phyloP scores from a whole-genome alignment of 2,329 filamentous ascomycete genomes.

The Knufia petricola region DNA sequence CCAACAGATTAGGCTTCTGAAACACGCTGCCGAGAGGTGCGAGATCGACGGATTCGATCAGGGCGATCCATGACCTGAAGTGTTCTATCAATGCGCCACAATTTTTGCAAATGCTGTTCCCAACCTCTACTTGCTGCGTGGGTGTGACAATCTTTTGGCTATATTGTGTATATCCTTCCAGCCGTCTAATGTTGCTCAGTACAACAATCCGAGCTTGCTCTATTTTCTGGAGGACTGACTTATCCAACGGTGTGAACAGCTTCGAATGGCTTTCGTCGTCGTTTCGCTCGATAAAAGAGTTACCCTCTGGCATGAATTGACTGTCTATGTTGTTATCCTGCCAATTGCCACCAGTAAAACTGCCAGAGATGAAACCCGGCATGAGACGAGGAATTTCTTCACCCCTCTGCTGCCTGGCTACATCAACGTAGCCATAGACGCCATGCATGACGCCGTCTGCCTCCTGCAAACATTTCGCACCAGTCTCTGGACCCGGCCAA shows the following conservation, averaged over 20 bases:
- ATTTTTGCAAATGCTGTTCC: constrained; percentile 70
- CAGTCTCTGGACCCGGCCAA: constrained; percentile 87
- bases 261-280: constrained; percentile 59
- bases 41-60: constrained; percentile 86
- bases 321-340: constrained; percentile 54
- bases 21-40: constrained; percentile 66
- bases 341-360: constrained; percentile 78
- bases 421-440: constrained; percentile 92
- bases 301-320: constrained; percentile 55
- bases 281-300: constrained; percentile 73
- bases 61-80: constrained; percentile 80
- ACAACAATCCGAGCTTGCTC: constrained; percentile 80
- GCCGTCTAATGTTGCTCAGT: constrained; percentile 71
- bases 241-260: constrained; percentile 67
- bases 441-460: constrained; percentile 92
- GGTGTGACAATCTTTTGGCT: constrained; percentile 74
- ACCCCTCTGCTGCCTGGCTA: constrained; percentile 83
- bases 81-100: constrained; percentile 74
- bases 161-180: constrained; percentile 72
- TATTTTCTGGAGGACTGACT: constrained; percentile 66
- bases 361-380: constrained; percentile 86
- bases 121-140: constrained; percentile 66
- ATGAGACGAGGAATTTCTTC: constrained; percentile 88
- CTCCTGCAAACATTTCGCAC: constrained; percentile 90
- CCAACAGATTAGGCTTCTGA: constrained; percentile 73